Conservation (phyloP, 306 rosid species). For the Mucuna pruriens region DNA sequence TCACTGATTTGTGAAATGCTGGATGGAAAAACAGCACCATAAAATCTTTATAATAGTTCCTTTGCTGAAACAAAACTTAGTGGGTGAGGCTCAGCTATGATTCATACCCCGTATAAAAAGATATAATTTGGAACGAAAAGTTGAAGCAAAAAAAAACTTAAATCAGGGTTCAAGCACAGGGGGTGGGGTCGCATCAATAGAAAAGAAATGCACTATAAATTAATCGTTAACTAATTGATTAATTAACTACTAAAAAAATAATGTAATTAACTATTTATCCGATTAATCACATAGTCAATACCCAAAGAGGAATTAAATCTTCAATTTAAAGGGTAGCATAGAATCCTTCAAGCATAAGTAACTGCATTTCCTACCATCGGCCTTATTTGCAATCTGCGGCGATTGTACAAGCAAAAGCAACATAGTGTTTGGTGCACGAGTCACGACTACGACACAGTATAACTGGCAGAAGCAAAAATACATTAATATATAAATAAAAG, state of each 20-base stretch:
- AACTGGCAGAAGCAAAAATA: not conserved
- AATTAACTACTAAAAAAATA: not conserved
- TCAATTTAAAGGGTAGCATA: not conserved
- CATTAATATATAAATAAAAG: not conserved
- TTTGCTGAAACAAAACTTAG: constrained; percentile 43
- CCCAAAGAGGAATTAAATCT: not conserved
- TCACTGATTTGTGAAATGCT: constrained; percentile 36
- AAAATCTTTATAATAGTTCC: constrained; percentile 14
- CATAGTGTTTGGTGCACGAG: not conserved
- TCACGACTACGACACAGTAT: not conserved
- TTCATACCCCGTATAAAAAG: not conserved
- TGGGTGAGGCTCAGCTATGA: constrained; percentile 50
- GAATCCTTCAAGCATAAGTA: not conserved
- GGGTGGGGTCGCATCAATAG: not conserved
- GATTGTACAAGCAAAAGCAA: not conserved
- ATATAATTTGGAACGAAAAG: not conserved
- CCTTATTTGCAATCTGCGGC: not conserved
- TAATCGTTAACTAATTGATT: not conserved
- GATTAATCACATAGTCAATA: not conserved
- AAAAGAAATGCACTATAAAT: not conserved
- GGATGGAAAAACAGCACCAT: not conserved
- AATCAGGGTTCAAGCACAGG: not conserved
- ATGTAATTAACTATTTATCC: not conserved
- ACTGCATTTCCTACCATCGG: not conserved
- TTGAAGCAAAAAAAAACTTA: not conserved